phyloP scores from a whole-genome alignment of 371 early-diverging fungal species.

The Rhizomucor pusillus region DNA sequence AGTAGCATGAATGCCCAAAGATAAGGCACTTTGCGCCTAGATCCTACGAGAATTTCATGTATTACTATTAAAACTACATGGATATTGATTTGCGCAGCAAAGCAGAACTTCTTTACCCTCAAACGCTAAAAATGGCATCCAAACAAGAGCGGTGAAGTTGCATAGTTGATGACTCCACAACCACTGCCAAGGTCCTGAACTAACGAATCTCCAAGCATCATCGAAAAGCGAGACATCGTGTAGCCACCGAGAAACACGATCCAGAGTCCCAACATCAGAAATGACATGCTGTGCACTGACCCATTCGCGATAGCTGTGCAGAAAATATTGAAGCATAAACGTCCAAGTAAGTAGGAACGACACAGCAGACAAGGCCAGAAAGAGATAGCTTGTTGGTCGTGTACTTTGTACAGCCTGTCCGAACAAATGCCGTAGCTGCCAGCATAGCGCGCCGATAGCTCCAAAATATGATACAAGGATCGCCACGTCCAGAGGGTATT shows the following conservation, averaged over 20 bases:
- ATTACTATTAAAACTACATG: background rate
- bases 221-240: slow-evolving; percentile 35
- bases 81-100: too few relatives aligned
- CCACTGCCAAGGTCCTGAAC: slow-evolving; percentile 34
- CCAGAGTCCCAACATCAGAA: slow-evolving; percentile 12
- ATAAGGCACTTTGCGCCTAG: slow-evolving; percentile 28
- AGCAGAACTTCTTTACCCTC: slow-evolving; percentile 26
- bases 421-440: slow-evolving; percentile 17
- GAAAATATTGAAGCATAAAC: slow-evolving; percentile 37
- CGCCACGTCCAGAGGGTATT: slow-evolving; percentile 30
- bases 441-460: slow-evolving; percentile 25
- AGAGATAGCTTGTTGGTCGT: slow-evolving; percentile 2
- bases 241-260: slow-evolving; percentile 40
- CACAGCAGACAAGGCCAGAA: slow-evolving; percentile 15
- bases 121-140: slow-evolving; percentile 43
- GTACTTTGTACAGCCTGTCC: slow-evolving; percentile 1
- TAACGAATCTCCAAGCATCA: slow-evolving; percentile 38
- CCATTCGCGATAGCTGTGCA: slow-evolving; percentile 28
- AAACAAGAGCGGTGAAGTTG: slow-evolving; percentile 35
- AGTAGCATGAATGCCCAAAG: slow-evolving; percentile 42
- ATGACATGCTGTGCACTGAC: background rate
- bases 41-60: background rate
- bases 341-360: slow-evolving; percentile 35
- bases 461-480: slow-evolving; percentile 38
- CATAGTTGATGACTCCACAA: slow-evolving; percentile 45